A percentile compares a stretch with the other conserved stretches of the same genome.
Evolutionary conservation across 441 rosid species (phyloP).

Genomic region (Francoa sonchifolia): DNA sequence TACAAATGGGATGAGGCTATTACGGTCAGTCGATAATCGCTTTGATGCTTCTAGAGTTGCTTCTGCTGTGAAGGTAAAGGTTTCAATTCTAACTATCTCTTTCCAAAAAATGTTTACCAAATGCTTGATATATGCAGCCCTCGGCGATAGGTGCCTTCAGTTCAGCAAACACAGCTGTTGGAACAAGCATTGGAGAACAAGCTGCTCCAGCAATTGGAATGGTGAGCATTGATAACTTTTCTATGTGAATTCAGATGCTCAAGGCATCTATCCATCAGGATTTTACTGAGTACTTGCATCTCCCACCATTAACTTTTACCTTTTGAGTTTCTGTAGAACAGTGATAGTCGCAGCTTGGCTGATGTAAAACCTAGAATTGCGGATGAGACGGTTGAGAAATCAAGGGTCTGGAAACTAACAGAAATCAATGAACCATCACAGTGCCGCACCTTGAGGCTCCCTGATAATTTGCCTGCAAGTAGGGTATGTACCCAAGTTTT

Average conservation of each 20-base stretch:
- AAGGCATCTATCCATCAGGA: no score
- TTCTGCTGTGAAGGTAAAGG: slow-evolving; percentile 51
- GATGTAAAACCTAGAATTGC: slow-evolving; percentile 62
- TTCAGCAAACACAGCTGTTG: slow-evolving; percentile 36
- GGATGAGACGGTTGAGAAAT: slow-evolving; percentile 52
- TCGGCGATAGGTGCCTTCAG: slow-evolving; percentile 35
- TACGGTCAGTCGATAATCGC: slow-evolving; percentile 50
- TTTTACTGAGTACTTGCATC: not conserved
- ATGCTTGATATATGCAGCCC: slow-evolving; percentile 27
- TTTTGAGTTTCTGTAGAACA: slow-evolving; percentile 32
- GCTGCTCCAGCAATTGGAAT: slow-evolving; percentile 38
- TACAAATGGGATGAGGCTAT: slow-evolving; percentile 56
- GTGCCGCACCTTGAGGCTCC: slow-evolving; percentile 70
- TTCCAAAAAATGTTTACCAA: slow-evolving; percentile 6
- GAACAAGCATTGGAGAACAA: slow-evolving; percentile 43
- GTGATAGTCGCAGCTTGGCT: slow-evolving; percentile 37
- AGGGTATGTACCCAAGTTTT: slow-evolving; percentile 35
- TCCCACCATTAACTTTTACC: slow-evolving; percentile 2
- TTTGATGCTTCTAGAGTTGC: slow-evolving; percentile 54
- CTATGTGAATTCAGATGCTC: slow-evolving; percentile 3
- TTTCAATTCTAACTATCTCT: slow-evolving; percentile 5
- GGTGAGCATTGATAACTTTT: slow-evolving; percentile 42
- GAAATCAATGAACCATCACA: slow-evolving; percentile 72
- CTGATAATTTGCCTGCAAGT: slow-evolving; percentile 43
- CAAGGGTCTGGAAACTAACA: slow-evolving; percentile 66